Percentiles rank a stretch among this genome's conserved stretches.
Evolutionary conservation across 768 basidiomycete species (phyloP).

Genomic region (Glaciozyma martinii): DNA sequence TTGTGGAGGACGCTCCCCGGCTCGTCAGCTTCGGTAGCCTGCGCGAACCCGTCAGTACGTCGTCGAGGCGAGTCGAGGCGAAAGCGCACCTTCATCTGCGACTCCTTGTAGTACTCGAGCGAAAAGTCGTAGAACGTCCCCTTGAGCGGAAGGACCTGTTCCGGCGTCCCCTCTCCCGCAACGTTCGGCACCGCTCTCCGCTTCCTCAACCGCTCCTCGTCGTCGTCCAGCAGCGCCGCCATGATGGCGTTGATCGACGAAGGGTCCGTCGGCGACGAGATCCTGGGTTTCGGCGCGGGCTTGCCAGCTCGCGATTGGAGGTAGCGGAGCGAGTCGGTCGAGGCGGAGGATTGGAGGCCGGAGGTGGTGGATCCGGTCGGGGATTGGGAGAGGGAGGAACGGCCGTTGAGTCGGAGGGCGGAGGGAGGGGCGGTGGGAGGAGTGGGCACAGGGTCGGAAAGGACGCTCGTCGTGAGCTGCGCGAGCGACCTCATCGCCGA

Average conservation of each 20-base stretch:
- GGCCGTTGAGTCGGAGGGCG: constrained; percentile 4
- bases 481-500: constrained; percentile 18
- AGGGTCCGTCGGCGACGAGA: neutral
- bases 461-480: constrained; percentile 15
- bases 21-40: constrained; percentile 93
- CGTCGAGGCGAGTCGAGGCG: constrained; percentile 16
- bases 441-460: neutral
- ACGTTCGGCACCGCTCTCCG: constrained; percentile 48
- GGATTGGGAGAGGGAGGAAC: neutral
- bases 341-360: constrained; percentile 13
- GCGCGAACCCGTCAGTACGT: constrained; percentile 6
- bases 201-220: constrained; percentile 75
- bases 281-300: constrained; percentile 15
- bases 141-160: constrained; percentile 55
- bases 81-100: constrained; percentile 83
- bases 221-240: constrained; percentile 82
- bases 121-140: constrained; percentile 94
- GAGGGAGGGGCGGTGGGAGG: neutral
- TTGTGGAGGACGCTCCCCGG: constrained; percentile 90
- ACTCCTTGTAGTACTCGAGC: constrained; percentile 92
- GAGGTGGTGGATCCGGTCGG: neutral
- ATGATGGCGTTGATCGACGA: constrained; percentile 56
- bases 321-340: constrained; percentile 27
- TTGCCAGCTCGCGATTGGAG: constrained; percentile 22
- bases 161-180: constrained; percentile 36